phyloP scores from a whole-genome alignment of 371 early-diverging fungal species.

The Mortierella sp. region DNA sequence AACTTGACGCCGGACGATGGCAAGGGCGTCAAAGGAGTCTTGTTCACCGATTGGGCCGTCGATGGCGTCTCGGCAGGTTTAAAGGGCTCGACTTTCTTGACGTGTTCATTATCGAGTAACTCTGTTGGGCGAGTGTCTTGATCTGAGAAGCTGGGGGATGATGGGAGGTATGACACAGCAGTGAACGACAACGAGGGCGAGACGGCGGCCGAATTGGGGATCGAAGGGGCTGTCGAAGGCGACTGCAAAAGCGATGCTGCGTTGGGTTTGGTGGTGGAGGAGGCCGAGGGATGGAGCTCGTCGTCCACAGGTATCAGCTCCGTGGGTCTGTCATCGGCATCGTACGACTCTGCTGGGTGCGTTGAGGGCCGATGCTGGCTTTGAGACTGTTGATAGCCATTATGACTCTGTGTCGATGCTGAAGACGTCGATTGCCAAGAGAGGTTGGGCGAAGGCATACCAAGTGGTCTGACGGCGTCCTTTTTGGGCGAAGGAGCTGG shows the following conservation, averaged over 20 bases:
- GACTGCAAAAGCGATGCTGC: constrained; percentile 18
- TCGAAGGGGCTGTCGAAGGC: constrained; percentile 11
- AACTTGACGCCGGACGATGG: constrained; percentile 23
- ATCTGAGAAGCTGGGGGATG: constrained; percentile 37
- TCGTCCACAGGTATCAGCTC: constrained; percentile 52
- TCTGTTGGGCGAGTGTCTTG: constrained; percentile 34
- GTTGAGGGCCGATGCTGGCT: constrained; percentile 35
- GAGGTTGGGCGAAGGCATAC: constrained; percentile 20
- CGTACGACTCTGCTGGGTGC: constrained; percentile 37
- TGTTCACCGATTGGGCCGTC: constrained; percentile 1
- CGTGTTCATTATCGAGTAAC: background rate
- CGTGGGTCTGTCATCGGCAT: constrained; percentile 56
- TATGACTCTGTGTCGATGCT: background rate
- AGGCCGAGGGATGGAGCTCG: constrained; percentile 5
- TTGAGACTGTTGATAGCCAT: constrained; percentile 26
- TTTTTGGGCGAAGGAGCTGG: constrained; percentile 45
- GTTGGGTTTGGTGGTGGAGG: background rate
- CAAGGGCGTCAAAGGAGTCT: constrained; percentile 18
- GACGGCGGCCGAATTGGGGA: constrained; percentile 11
- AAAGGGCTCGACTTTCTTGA: constrained; percentile 15
- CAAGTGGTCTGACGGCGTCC: constrained; percentile 18
- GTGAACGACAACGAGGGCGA: constrained; percentile 37
- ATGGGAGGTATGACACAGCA: constrained; percentile 27
- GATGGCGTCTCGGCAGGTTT: constrained; percentile 7
- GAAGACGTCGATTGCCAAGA: constrained; percentile 26